These are phyloP conservation scores for Histomonas meleagridis DNA, from an alignment of 208 protist genomes.

Conservation along the genomic window DNA sequence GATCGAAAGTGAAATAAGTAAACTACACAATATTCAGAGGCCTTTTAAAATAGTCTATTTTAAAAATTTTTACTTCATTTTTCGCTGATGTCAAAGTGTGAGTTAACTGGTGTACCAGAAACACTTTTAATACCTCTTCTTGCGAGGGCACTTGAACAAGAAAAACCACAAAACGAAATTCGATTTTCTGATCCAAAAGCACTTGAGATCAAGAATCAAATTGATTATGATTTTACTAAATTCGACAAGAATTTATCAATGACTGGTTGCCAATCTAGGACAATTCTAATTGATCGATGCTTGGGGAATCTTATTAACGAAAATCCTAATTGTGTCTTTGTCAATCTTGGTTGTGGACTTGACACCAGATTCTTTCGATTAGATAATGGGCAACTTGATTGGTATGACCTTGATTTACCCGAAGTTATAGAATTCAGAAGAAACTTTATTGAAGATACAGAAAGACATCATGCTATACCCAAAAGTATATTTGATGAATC, in stretches of 20 bases:
- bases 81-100: too few species aligned
- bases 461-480: not conserved
- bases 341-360: too few species aligned
- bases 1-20: too few species aligned
- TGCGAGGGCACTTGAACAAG: not conserved
- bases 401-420: not conserved
- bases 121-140: not conserved
- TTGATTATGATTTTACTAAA: slow-evolving; percentile 5
- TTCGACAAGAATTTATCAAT: not conserved
- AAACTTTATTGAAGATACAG: not conserved
- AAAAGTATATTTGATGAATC: not conserved
- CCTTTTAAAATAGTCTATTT: too few species aligned
- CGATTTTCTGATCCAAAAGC: not conserved
- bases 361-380: too few species aligned
- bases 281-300: not conserved
- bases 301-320: not conserved
- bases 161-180: not conserved
- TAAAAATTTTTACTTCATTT: too few species aligned
- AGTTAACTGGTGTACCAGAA: not conserved
- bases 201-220: not conserved
- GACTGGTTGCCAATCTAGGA: not conserved
- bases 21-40: too few species aligned
- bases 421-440: not conserved
- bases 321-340: too few species aligned
- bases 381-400: not conserved